phyloP scores from a whole-genome alignment of 129 eudicot species.

The Heracleum sosnowskyi region DNA sequence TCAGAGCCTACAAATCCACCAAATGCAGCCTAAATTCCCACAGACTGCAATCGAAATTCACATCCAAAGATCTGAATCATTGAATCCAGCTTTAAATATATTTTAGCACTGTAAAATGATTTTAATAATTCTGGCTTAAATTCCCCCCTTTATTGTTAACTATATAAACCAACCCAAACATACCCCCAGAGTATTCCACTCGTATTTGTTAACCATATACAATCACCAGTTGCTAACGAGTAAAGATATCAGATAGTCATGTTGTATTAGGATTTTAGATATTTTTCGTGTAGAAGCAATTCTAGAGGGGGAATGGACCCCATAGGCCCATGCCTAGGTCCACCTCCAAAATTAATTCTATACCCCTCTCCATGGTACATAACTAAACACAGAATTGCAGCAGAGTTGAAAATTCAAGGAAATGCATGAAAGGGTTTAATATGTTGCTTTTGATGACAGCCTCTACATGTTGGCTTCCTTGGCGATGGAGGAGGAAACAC shows the following conservation, averaged over 20 bases:
- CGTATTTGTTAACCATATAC: background rate
- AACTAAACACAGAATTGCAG: background rate
- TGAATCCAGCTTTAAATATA: background rate
- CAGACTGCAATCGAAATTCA: background rate
- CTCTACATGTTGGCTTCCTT: constrained; percentile 76
- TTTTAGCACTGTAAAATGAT: background rate
- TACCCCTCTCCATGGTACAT: background rate
- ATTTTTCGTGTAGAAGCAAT: background rate
- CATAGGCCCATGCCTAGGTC: too few relatives aligned
- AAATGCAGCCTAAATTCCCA: background rate
- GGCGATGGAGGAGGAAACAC: constrained; percentile 90
- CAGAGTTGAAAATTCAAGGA: constrained; percentile 3
- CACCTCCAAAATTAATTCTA: background rate
- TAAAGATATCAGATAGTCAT: background rate
- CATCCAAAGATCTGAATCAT: background rate
- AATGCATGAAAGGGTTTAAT: constrained; percentile 5
- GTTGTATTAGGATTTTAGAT: too few relatives aligned
- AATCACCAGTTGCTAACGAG: background rate
- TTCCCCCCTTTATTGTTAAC: background rate
- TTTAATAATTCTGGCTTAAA: too few relatives aligned
- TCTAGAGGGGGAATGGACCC: background rate
- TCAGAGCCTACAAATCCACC: background rate
- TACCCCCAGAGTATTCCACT: background rate
- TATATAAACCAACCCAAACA: too few relatives aligned
- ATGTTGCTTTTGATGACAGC: constrained; percentile 34